Conservation (phyloP, 257 asterid genomes). For the Solanum acaule region DNA sequence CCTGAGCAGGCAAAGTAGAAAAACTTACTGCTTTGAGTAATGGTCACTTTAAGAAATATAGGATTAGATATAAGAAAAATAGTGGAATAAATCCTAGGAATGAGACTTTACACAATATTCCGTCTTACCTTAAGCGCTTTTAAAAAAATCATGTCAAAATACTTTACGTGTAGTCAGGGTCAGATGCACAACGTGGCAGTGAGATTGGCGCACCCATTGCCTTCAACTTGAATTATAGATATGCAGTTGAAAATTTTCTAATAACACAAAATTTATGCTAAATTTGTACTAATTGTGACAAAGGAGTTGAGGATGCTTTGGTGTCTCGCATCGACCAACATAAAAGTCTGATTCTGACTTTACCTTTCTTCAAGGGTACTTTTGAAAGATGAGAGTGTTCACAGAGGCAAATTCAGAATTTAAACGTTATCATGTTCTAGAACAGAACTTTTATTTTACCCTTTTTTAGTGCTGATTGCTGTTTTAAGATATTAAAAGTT, state of each 20-base stretch:
- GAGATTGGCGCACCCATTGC: not conserved
- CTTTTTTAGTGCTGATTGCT: not conserved
- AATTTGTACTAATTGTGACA: not conserved
- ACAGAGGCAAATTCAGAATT: not conserved
- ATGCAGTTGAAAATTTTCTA: not conserved
- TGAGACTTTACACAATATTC: not conserved
- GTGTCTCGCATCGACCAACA: not conserved
- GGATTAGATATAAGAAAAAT: too few relatives aligned
- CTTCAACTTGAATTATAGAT: not conserved
- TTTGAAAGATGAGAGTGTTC: not conserved
- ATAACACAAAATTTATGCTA: not conserved
- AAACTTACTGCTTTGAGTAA: not conserved
- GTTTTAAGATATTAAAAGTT: not conserved
- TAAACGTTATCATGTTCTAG: not conserved
- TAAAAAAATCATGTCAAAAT: not conserved
- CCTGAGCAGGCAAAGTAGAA: slow-evolving; percentile 25
- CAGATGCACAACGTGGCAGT: not conserved
- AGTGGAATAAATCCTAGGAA: not conserved
- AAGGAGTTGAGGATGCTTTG: not conserved
- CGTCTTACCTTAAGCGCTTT: not conserved
- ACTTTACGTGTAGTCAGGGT: not conserved
- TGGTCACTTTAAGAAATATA: not conserved
- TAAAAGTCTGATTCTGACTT: not conserved
- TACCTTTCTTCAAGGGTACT: not conserved
- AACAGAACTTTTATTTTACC: not conserved